These are phyloP conservation scores for Pyrenochaeta sp. DNA, from an alignment of 2,329 filamentous ascomycete genomes.

Conservation along the genomic window DNA sequence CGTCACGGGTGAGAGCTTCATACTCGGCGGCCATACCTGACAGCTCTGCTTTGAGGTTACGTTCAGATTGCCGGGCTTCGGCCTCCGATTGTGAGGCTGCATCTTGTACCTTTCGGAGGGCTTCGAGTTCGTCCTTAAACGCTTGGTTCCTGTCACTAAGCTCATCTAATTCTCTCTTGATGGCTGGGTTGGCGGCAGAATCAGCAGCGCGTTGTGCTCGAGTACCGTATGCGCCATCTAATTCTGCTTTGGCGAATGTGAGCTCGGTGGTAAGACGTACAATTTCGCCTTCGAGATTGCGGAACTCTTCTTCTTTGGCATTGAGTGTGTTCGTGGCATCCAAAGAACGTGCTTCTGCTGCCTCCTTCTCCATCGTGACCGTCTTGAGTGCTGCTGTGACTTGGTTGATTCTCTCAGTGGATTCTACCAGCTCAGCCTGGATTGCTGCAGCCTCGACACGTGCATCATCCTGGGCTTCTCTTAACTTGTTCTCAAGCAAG, in stretches of 20 bases:
- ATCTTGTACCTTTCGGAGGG: constrained; percentile 50
- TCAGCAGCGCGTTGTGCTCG: constrained; percentile 74
- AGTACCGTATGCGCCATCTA: constrained; percentile 93
- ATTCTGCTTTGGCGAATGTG: constrained; percentile 88
- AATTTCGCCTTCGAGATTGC: constrained; percentile 66
- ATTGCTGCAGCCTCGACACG: constrained; percentile 45
- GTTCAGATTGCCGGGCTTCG: constrained; percentile 49
- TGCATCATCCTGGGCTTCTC: constrained; percentile 44
- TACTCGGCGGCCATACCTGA: constrained; percentile 74
- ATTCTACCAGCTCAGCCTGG: constrained; percentile 47
- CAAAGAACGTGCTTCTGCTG: constrained; percentile 39
- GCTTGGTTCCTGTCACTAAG: constrained; percentile 57
- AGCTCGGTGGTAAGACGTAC: constrained; percentile 77
- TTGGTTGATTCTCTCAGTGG: constrained; percentile 43
- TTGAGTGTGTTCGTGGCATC: constrained; percentile 40
- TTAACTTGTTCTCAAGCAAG: constrained; percentile 44
- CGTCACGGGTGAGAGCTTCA: constrained; percentile 73
- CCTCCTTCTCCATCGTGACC: constrained; percentile 41
- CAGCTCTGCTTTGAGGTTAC: constrained; percentile 69
- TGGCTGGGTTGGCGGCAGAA: constrained; percentile 63
- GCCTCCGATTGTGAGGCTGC: constrained; percentile 46
- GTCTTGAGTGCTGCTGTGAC: constrained; percentile 32
- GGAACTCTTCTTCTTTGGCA: constrained; percentile 47
- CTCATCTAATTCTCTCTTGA: constrained; percentile 68
- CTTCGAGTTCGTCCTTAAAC: constrained; percentile 54